Base-by-base conservation (phyloP, 148 eudicot genomes). In the Rhododendron griersonianum region DNA sequence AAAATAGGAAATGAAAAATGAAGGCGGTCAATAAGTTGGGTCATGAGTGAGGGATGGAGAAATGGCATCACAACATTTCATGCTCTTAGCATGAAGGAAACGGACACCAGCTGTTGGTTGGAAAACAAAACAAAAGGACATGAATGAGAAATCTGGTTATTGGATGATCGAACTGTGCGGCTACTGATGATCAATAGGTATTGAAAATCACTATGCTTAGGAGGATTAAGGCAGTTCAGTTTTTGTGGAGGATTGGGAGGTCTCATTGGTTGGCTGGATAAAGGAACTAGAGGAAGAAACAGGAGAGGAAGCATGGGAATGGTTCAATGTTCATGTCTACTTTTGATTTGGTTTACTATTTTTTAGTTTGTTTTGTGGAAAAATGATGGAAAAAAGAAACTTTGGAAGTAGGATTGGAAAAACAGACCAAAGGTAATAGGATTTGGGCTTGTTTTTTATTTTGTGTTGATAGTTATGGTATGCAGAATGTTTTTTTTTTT, bases 101-200 rank as follows among this genome's bases (percentile, higher is more conserved):
- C 55, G 15, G 79, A 18, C 75, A 44, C 73, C 81, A 78, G 89
- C 88, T 89, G 91, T 91, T 91, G 63, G 80, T 50, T 71, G 69
- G 86, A 83, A 83, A 37, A 80, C 30, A 76, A 67, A 44, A 10
- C 3, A 13, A 16, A 35, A 23, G n/a, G 83, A 19, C 35, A 48
- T 80, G 78, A 51, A 5, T 13, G 48, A 83, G 47, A 39, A 71
- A 75, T 75, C 78, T 39, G 1, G 23, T 75, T 37, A 75, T 47
- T 8, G 77, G 47, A 59, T 19, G 47, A 59, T 19, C 2, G 69
- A 63, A 63, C 28, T 23, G 28, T 21, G 28, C 69, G 9, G 28
- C 69, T 23, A 61, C 25, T 2, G 9, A 23, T 30, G 11, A 63
- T n/a, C 28, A 63, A 63, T 23, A 23, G 28, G 69, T 21, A 23